Evolutionary conservation across 495 filamentous ascomycete genomes (phyloP).

Genomic region (Hypoxylon subgilvum): DNA sequence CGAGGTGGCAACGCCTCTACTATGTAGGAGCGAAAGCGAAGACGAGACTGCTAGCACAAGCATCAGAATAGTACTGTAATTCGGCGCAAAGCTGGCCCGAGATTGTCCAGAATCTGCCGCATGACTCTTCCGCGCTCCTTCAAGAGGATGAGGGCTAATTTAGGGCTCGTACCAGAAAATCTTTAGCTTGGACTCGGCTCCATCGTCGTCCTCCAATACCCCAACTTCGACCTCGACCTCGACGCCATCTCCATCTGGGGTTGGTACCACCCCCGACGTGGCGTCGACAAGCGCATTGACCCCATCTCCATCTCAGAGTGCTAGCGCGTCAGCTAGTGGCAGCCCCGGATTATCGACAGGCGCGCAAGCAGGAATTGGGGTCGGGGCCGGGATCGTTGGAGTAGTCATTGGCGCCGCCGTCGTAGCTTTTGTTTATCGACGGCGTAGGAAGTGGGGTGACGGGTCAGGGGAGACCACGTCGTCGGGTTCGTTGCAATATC

Average conservation of each 20-base stretch:
- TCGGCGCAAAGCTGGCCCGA: constrained; percentile 17
- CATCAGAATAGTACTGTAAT: no score
- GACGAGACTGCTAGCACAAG: no score
- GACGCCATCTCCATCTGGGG: constrained; percentile 16
- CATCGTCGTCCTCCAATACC: constrained; percentile 12
- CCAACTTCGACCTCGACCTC: constrained; percentile 3
- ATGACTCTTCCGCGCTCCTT: constrained; percentile 1
- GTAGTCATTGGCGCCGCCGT: constrained; percentile 5
- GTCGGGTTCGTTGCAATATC: constrained; percentile 17
- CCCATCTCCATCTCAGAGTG: not conserved
- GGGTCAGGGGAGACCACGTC: not conserved
- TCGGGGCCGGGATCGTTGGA: constrained; percentile 17
- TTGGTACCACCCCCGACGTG: constrained; percentile 1
- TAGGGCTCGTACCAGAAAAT: constrained; percentile 15
- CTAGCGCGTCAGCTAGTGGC: constrained; percentile 2
- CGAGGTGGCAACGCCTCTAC: no score
- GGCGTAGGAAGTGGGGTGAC: not conserved
- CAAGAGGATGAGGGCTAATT: not conserved
- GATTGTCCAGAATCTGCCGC: not conserved
- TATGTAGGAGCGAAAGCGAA: not conserved
- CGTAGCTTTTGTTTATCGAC: not conserved
- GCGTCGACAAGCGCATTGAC: constrained; percentile 2
- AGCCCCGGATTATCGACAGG: constrained; percentile 14
- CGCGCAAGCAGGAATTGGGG: constrained; percentile 17
- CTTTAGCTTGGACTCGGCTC: constrained; percentile 16